These are phyloP conservation scores for Pichia californica DNA, from an alignment of 805 yeast species.

Conservation along the genomic window DNA sequence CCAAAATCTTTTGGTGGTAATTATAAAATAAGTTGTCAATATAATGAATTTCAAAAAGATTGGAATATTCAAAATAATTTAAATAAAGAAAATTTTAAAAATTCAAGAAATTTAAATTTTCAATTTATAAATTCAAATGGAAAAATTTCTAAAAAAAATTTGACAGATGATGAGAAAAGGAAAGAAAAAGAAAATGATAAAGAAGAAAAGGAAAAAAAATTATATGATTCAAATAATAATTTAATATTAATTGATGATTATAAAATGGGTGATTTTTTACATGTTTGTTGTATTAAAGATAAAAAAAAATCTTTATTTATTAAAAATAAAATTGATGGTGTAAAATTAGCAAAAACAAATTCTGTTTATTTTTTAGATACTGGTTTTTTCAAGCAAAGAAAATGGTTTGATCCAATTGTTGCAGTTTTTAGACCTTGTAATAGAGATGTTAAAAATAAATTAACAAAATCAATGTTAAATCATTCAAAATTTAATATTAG, in stretches of 20 bases:
- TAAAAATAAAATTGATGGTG: slow-evolving; percentile 25
- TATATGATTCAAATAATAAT: slow-evolving; percentile 1
- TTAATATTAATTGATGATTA: slow-evolving; percentile 12
- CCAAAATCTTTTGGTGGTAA: slow-evolving; percentile 17
- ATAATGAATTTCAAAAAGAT: slow-evolving; percentile 16
- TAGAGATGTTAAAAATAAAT: slow-evolving; percentile 21
- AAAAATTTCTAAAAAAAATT: background rate
- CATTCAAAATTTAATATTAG: slow-evolving; percentile 7
- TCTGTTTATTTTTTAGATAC: slow-evolving; percentile 25
- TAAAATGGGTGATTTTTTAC: slow-evolving; percentile 14
- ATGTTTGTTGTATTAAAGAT: slow-evolving; percentile 21
- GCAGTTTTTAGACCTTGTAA: slow-evolving; percentile 28
- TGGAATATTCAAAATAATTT: slow-evolving; percentile 7
- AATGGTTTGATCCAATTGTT: slow-evolving; percentile 25
- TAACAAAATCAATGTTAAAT: slow-evolving; percentile 23
- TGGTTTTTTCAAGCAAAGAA: slow-evolving; percentile 11
- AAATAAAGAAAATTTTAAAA: background rate
- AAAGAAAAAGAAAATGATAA: background rate
- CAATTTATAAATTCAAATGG: background rate
- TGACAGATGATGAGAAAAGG: background rate
- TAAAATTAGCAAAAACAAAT: slow-evolving; percentile 26
- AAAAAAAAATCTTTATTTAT: slow-evolving; percentile 17
- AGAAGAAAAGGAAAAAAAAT: background rate
- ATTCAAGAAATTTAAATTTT: background rate
- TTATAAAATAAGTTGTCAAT: slow-evolving; percentile 13